Base-by-base conservation (phyloP, 805 yeast genomes). In the Ogataea corticis region DNA sequence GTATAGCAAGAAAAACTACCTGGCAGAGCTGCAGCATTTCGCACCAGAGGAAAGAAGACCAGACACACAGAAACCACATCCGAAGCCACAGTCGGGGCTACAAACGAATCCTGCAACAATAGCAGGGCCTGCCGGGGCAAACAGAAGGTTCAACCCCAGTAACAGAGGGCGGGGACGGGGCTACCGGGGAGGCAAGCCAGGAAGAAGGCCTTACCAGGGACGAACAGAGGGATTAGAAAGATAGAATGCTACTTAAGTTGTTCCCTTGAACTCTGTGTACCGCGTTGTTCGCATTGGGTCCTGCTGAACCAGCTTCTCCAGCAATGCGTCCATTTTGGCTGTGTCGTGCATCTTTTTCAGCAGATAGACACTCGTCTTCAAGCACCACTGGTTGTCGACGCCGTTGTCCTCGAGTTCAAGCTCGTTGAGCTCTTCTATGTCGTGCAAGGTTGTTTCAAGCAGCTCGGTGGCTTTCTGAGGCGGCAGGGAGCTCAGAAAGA, bases 391-490 rank as follows among this genome's bases (percentile, higher is more conserved):
- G 57, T 84, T 82, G 46, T 82, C 87, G 42, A 58, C 62, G 0
- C 78, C 82, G 50, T 70, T 72, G 56, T 88, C 90, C 6, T 80
- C 87, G 28, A 74, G 70, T 58, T 94, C 98, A 38, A 87, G 73
- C 29, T 77, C 82, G 56, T 85, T 82, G 42, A 91, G 72, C 49
- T 86, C 89, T 6, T 72, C 59, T 7, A 90, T 71, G 16, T 72
- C 71, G 1, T 56, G 49, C 7, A 80, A 62, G 40, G 86, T 80
- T 1, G 65, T 59, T 1, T 66, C 49, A 10, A 87, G 59, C 1
- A 85, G 55, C 0, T 58, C 57, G 1, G 55, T 23, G 4, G 52
- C 40, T 16, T 69, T 65, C 1, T 60, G 65, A n/a, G 17, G 46
- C 15, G 55, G 35, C 32, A 69, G 42, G 1, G 63, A 57, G 5